Base-by-base conservation (phyloP, 495 filamentous ascomycete genomes). In the Filosporella fistucella region DNA sequence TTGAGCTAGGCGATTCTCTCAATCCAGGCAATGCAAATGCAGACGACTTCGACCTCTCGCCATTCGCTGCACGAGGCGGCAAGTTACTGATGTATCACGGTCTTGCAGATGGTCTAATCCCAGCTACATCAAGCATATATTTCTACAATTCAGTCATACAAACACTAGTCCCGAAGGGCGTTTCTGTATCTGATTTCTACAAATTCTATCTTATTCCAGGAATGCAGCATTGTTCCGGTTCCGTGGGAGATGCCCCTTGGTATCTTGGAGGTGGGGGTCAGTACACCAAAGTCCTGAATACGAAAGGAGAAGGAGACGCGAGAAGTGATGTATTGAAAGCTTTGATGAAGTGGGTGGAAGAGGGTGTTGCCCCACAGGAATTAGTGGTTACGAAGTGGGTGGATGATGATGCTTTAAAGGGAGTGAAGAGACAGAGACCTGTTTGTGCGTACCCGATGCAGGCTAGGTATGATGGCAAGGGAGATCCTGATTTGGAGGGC, bases 11-110 rank as follows among this genome's bases (percentile, higher is more conserved):
- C 0, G 68, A 70, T 13, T 6, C 32, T 6, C 9, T 65, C 11
- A 62, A 78, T 41, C 70, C 74, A 0, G 73, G 72, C 4, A 61
- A 71, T 20, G 55, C 64, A 21, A 74, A 69, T 4, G 76, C 76
- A 0, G 56, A 69, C 40, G 49, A 71, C 36, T 76, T 68, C 56
- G 67, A 77, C 49, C 58, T 82, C 36, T 56, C 67, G 0, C 49
- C 58, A 0, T 80, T 80, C 60, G 58, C 67, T 12, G 46, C 58
- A 7, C 62, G 62, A 21, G 76, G 76, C 4, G 75, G 74, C 22
- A 82, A 81, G 59, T 61, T 80, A 20, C 42, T 81, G 43, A 58
- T 71, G 34, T 81, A 80, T 56, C 77, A 81, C 48, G 77, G 78
- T 0, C 45, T 63, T 6, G 54, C 67, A 1, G 79, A 83, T 54